A percentile compares a stretch with the other conserved stretches of the same genome.
phyloP scores from a whole-genome alignment of 805 yeast species.

The Nakazawaea holstii region DNA sequence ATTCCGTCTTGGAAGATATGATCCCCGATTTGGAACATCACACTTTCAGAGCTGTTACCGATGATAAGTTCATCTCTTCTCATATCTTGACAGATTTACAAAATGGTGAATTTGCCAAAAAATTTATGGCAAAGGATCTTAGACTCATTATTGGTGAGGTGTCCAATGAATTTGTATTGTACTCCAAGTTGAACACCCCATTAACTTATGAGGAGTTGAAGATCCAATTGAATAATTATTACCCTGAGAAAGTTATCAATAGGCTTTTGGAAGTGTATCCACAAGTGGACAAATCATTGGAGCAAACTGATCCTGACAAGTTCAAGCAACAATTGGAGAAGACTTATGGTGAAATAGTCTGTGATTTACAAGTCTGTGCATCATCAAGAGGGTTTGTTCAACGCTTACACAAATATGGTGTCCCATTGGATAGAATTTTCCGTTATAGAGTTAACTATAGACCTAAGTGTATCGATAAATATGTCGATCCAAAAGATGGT shows the following conservation, averaged over 20 bases:
- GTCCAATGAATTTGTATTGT: conserved; percentile 26
- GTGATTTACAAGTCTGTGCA: conserved; percentile 34
- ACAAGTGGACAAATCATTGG: conserved; percentile 8
- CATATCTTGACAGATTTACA: conserved; percentile 27
- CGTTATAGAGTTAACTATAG: conserved; percentile 13
- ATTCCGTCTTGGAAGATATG: conserved; percentile 17
- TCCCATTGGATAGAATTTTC: conserved; percentile 12
- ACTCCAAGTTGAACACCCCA: conserved; percentile 28
- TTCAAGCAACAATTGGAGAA: conserved; percentile 17
- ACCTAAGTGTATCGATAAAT: conserved; percentile 11
- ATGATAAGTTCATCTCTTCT: conserved; percentile 29
- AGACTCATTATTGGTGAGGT: conserved; percentile 31
- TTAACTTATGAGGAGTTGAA: conserved; percentile 22
- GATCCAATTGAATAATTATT: conserved; percentile 30
- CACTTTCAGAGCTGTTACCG: conserved; percentile 38
- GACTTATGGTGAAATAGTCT: conserved; percentile 29
- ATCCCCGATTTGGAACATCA: conserved; percentile 23
- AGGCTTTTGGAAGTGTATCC: conserved; percentile 16
- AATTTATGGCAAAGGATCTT: conserved; percentile 17
- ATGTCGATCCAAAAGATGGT: conserved; percentile 10
- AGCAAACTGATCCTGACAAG: conserved; percentile 13
- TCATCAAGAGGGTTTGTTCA: conserved; percentile 30
- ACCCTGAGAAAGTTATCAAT: conserved; percentile 26
- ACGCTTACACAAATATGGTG: conserved; percentile 18
- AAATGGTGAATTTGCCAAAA: conserved; percentile 24